Conservation (phyloP, 2,329 filamentous ascomycete genomes). For the Dryadomyces sulphureus region DNA sequence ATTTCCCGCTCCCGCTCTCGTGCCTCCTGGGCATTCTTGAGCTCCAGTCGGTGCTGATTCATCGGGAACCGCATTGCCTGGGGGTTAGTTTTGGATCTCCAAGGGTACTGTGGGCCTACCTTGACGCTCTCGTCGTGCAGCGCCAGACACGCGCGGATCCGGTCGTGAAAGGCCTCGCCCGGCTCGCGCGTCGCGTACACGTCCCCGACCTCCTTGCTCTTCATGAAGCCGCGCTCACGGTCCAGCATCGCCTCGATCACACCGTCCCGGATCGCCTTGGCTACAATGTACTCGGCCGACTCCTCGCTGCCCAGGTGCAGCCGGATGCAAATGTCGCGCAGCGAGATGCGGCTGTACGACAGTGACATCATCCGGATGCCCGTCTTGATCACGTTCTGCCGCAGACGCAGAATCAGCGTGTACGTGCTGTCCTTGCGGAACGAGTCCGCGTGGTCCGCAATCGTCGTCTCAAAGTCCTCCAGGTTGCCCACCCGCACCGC, state of each 20-base stretch:
- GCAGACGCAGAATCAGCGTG: conserved; percentile 81
- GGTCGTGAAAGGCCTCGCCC: conserved; percentile 93
- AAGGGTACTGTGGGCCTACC: conserved; percentile 32
- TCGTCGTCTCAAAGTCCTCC: conserved; percentile 79
- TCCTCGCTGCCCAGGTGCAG: conserved; percentile 89
- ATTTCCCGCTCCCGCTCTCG: conserved; percentile 90
- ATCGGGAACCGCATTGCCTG: conserved; percentile 98
- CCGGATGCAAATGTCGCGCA: conserved; percentile 93
- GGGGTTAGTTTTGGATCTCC: not conserved
- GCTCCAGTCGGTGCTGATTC: conserved; percentile 94
- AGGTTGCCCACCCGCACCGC: conserved; percentile 94
- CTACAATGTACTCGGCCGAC: conserved; percentile 97
- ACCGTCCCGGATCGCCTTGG: conserved; percentile 93
- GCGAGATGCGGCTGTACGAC: conserved; percentile 91
- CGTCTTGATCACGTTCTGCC: conserved; percentile 98
- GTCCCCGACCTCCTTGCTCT: conserved; percentile 92
- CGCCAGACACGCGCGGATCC: conserved; percentile 79
- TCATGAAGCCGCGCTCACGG: conserved; percentile 92
- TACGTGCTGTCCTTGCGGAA: conserved; percentile 94
- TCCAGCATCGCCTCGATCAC: conserved; percentile 93
- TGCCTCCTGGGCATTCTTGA: conserved; percentile 98
- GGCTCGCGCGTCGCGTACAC: conserved; percentile 94
- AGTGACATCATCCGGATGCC: conserved; percentile 98
- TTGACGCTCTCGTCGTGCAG: conserved; percentile 97
- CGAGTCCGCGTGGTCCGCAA: conserved; percentile 63